phyloP scores from a whole-genome alignment of 2,329 filamentous ascomycete genomes.

The Myriosclerotinia scirpicola region DNA sequence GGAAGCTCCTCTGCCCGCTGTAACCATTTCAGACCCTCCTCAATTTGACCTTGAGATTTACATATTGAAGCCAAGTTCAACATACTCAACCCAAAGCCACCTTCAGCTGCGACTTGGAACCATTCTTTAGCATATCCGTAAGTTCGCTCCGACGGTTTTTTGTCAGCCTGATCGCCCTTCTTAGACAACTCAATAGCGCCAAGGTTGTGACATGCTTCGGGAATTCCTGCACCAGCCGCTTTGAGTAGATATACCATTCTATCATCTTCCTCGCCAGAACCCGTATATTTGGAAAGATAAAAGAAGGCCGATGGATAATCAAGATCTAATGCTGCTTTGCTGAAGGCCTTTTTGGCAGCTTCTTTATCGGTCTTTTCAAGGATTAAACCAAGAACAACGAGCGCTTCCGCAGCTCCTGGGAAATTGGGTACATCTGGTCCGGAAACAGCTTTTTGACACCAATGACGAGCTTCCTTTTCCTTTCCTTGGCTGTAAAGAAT shows the following conservation, averaged over 20 bases:
- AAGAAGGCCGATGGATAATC: conserved; percentile 39
- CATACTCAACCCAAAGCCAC: conserved; percentile 36
- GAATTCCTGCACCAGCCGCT: conserved; percentile 38
- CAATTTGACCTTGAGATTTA: conserved; percentile 29
- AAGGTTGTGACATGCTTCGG: conserved; percentile 38
- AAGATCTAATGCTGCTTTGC: conserved; percentile 37
- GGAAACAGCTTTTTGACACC: conserved; percentile 34
- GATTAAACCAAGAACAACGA: conserved; percentile 33
- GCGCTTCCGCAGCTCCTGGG: conserved; percentile 35
- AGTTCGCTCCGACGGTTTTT: conserved; percentile 26
- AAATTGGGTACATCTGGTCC: conserved; percentile 27
- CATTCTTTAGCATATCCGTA: conserved; percentile 39
- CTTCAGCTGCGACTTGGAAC: conserved; percentile 35
- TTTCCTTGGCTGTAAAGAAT: conserved; percentile 30
- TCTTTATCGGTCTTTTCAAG: conserved; percentile 26
- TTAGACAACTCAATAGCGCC: conserved; percentile 35
- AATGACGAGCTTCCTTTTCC: conserved; percentile 32
- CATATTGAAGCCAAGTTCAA: conserved; percentile 37
- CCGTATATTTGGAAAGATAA: conserved; percentile 35
- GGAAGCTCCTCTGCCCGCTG: conserved; percentile 27
- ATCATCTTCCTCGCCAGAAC: conserved; percentile 28
- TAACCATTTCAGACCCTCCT: conserved; percentile 33
- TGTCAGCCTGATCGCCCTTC: conserved; percentile 19
- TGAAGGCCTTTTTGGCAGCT: conserved; percentile 33
- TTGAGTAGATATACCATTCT: conserved; percentile 35